Base-by-base conservation (phyloP, 2,329 filamentous ascomycete genomes). In the Setomelanomma holmii region DNA sequence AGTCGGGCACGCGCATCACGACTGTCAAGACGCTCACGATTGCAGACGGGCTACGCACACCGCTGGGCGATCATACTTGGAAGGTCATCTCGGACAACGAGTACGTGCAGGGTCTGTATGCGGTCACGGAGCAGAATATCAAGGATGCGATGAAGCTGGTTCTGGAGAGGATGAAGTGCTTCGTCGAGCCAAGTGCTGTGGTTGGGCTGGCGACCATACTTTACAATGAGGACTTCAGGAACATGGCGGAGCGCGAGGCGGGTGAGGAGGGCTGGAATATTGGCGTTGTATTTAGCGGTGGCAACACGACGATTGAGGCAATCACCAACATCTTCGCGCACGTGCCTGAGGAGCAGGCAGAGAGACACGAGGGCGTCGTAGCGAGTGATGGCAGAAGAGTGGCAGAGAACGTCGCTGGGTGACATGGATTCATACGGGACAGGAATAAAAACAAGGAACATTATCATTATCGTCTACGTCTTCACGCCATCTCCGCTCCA, bases 41-140 rank as follows among this genome's bases (percentile, higher is more conserved):
- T 30, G 93, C 92, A 0, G 93, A 98, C 75, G 93, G 93, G 0
- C 77, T 98, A 69, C 82, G 93, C 21, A 96, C 93, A 16, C 91
- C 91, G 0, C 83, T 97, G 0, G 93, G 93, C 0, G 71, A 79
- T 40, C 79, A 87, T 49, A 91, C 91, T 1, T 98, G 91, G 91
- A 75, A 69, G 6, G 80, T 97, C 34, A 89, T 97, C 61, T 86
- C 86, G 61, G 85, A 92, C 69, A 78, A 82, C 51, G 73, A 77
- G n/a, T 86, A 95, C 51, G 88, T 96, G 1, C 69, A 77, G 2
- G 88, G 84, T 0, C 84, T 96, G 65, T 89, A 85, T 75, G 83
- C 84, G 49, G 93, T 96, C 1, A 86, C 81, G 1, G 93, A 98
- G 74, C 86, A 88, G 48, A 86, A 96, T 80, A 97, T 98, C 72